Evolutionary conservation across 2,329 filamentous ascomycete species (phyloP).

Genomic region (Fusarium sterilihyphosum): DNA sequence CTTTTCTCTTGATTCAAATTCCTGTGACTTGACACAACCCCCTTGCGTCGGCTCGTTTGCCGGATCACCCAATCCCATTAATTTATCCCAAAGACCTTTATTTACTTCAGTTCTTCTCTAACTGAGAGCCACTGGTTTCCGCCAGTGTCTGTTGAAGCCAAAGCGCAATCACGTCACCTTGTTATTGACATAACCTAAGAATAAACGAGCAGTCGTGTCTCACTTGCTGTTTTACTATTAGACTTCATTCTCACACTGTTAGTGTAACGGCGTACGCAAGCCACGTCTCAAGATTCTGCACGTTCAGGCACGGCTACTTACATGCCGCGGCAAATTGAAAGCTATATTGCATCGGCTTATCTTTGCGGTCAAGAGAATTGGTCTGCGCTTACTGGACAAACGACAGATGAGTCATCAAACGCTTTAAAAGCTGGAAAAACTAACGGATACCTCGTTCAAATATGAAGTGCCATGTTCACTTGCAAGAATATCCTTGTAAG

Average conservation of each 20-base stretch:
- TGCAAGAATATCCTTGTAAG: background rate
- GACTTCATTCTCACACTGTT: no score
- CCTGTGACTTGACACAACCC: background rate
- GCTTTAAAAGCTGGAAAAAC: rapidly evolving
- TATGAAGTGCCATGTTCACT: background rate
- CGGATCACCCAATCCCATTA: background rate
- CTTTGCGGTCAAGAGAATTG: background rate
- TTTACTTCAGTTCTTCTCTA: no score
- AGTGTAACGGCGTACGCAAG: no score
- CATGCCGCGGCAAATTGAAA: background rate
- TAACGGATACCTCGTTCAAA: no score
- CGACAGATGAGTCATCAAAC: no score
- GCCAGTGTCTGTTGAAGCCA: background rate
- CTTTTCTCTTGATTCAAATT: background rate
- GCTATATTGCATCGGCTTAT: background rate
- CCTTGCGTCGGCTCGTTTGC: background rate
- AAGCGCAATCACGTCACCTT: background rate
- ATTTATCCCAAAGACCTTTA: background rate
- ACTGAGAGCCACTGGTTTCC: background rate
- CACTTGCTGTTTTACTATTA: no score
- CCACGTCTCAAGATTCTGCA: background rate
- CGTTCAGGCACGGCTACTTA: background rate
- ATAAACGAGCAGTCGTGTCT: background rate
- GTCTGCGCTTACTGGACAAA: background rate
- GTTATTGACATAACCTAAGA: background rate